A percentile compares a stretch with the other conserved stretches of the same genome.
Evolutionary conservation across 805 yeast species (phyloP).

Genomic region (Zygoascus flipseniorum): DNA sequence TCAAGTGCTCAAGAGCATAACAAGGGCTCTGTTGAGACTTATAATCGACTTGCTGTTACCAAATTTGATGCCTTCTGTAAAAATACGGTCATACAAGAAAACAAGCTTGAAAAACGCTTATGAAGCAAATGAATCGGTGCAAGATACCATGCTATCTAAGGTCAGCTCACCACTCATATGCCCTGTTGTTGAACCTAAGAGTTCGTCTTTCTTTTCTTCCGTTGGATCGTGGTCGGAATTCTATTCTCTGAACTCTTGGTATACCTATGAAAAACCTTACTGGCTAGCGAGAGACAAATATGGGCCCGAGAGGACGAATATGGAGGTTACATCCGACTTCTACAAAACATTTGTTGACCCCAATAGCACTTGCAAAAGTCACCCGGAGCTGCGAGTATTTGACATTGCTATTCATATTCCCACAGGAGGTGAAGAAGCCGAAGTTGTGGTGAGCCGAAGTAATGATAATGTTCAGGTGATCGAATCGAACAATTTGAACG

Average conservation of each 20-base stretch:
- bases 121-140: not conserved
- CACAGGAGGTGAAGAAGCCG: not conserved
- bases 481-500: slow-evolving; percentile 6
- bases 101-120: not conserved
- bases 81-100: not conserved
- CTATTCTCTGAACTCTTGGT: slow-evolving; percentile 20
- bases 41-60: not conserved
- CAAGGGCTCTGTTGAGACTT: not conserved
- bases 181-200: not conserved
- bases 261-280: slow-evolving; percentile 14
- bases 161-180: not conserved
- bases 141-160: not conserved
- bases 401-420: slow-evolving; percentile 4
- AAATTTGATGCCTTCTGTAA: not conserved
- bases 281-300: slow-evolving; percentile 4
- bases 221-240: slow-evolving; percentile 28
- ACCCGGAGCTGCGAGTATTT: not conserved
- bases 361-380: not conserved
- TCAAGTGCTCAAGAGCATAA: not conserved
- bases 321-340: slow-evolving; percentile 4
- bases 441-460: not conserved
- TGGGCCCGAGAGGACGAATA: not conserved
- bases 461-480: slow-evolving; percentile 1
- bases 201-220: slow-evolving; percentile 23
- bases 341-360: slow-evolving; percentile 13